Base-by-base conservation (phyloP, 2,329 filamentous ascomycete genomes). In the Colletotrichum tropicicola region DNA sequence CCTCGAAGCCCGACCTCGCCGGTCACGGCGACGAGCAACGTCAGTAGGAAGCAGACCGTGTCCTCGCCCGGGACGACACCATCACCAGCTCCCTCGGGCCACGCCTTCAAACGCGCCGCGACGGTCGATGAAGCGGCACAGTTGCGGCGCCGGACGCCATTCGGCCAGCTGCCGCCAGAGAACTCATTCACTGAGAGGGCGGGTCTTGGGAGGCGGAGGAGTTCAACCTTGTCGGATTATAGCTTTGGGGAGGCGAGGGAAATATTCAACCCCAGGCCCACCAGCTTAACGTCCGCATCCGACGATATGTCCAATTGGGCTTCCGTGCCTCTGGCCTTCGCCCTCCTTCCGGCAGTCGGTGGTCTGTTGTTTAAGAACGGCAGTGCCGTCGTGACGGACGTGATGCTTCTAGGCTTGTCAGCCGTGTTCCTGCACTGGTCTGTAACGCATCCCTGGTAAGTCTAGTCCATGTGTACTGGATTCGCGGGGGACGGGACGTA, bases 381-480 rank as follows among this genome's bases (percentile, higher is more conserved):
- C 12, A 91, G 90, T 70, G 87, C 91, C 1, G 85, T 98, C 66
- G 88, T 94, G 58, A 97, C 94, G 0, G 95, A 98, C 77, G 79
- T 97, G 27, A 91, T 96, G 71, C 82, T 98, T 32, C 80, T 98
- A 30, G 89, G 87, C 3, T 78, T 98, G 66, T 92, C 92, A 2
- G 92, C 91, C 5, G 86, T 98, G 45, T 97, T 98, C 72, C 82
- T 98, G 67, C 94, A 97, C 75, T 98, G 94, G 93, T 94, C 92
- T 51, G 91, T 98, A 44, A 91, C 93, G 59, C 83, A 96, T 69
- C 95, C 95, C 70, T 98, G 95, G 94, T 94, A 81, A 74, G 86
- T 70, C 44, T 4, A 21, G 8, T 47, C n/a, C 44, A 43, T 30
- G 13, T 30, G 41, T 39, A 28, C 35, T 35, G 59, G 28, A 12